phyloP scores from a whole-genome alignment of 2,329 filamentous ascomycete genomes.

The Fusarium sulawesiense region DNA sequence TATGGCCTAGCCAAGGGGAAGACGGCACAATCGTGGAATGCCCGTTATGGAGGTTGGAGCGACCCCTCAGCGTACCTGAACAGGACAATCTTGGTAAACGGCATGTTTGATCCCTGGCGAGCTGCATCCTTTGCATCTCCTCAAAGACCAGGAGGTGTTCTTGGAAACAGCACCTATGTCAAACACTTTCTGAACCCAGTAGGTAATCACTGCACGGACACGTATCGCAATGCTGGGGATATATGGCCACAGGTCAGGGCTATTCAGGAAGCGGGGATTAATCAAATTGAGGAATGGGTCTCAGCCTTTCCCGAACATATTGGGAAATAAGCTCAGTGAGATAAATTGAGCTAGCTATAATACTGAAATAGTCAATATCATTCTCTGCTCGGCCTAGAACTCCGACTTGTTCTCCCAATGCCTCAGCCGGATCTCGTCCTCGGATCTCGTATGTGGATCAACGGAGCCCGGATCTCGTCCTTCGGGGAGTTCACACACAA shows the following conservation, averaged over 20 bases:
- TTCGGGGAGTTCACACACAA: background rate
- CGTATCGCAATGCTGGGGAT: background rate
- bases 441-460: slow-evolving; percentile 8
- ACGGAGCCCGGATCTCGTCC: background rate
- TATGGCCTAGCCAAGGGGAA: background rate
- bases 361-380: fast-evolving
- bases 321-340: too few relatives aligned
- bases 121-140: background rate
- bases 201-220: slow-evolving; percentile 7
- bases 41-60: slow-evolving; percentile 6
- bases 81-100: slow-evolving; percentile 6
- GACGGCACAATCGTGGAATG: background rate
- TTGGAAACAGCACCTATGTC: slow-evolving; percentile 6
- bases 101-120: background rate
- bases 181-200: background rate
- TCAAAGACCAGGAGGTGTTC: slow-evolving; percentile 3
- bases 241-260: slow-evolving; percentile 11
- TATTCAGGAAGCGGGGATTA: slow-evolving; percentile 6
- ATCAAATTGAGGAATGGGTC: slow-evolving; percentile 3
- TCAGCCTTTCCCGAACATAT: background rate
- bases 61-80: background rate
- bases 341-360: fast-evolving
- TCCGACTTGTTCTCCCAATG: background rate
- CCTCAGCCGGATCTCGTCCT: background rate
- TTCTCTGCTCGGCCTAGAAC: too few relatives aligned